phyloP scores from a whole-genome alignment of 257 asterid genomes.

The Solanum chilense region DNA sequence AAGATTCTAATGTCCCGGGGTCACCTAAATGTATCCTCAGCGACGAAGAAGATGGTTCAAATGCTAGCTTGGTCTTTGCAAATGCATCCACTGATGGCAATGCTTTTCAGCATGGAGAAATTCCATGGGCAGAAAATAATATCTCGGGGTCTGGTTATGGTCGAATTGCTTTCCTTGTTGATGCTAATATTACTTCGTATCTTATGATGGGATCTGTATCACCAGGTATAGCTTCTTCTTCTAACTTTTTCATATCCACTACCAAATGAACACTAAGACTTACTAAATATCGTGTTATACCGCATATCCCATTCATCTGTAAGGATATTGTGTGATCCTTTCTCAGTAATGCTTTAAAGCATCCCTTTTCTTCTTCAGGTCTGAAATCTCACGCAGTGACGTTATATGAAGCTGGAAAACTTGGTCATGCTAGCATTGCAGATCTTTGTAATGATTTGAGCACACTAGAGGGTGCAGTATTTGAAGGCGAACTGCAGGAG shows the following conservation, averaged over 20 bases:
- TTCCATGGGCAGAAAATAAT: constrained; percentile 55
- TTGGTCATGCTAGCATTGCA: constrained; percentile 78
- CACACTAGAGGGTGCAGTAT: constrained; percentile 82
- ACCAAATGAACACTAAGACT: neutral
- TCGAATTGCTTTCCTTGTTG: constrained; percentile 96
- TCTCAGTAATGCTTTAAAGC: neutral
- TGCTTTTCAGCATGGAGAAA: constrained; percentile 57
- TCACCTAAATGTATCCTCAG: constrained; percentile 56
- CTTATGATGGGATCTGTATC: constrained; percentile 99
- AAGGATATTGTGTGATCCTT: neutral
- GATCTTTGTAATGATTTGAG: constrained; percentile 91
- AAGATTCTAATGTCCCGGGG: constrained; percentile 51
- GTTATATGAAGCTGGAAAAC: constrained; percentile 95
- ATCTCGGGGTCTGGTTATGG: constrained; percentile 38
- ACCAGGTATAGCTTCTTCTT: constrained; percentile 51
- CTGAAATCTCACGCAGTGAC: constrained; percentile 97
- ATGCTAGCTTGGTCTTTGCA: constrained; percentile 34
- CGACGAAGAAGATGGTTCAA: constrained; percentile 73
- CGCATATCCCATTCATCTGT: neutral
- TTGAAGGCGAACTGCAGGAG: constrained; percentile 98
- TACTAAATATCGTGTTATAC: neutral
- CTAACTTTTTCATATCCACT: neutral
- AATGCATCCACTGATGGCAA: constrained; percentile 43
- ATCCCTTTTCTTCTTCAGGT: constrained; percentile 31
- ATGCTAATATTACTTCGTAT: constrained; percentile 94